These are phyloP conservation scores for Backusella psychrophila DNA, from an alignment of 192 early-diverging fungal species.

Conservation along the genomic window DNA sequence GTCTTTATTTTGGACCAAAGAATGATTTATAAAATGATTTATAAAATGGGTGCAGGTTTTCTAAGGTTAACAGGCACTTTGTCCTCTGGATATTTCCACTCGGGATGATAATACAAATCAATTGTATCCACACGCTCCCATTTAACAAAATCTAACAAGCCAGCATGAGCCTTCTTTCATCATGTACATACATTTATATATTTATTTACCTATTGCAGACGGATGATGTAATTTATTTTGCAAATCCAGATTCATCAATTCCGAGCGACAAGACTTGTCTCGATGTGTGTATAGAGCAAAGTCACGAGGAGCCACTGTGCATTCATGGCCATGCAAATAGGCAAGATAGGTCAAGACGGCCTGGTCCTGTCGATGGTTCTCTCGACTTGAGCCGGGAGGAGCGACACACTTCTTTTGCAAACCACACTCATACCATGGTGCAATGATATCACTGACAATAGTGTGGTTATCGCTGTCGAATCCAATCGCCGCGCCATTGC, in stretches of 20 bases:
- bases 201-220: conserved; percentile 27
- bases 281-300: conserved; percentile 48
- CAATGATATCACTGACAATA: conserved; percentile 39
- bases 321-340: conserved; percentile 32
- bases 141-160: conserved; percentile 6
- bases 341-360: conserved; percentile 49
- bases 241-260: conserved; percentile 26
- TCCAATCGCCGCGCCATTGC: conserved; percentile 50
- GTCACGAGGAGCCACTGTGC: conserved; percentile 35
- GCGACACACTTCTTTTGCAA: conserved; percentile 46
- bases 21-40: no score
- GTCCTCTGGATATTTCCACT: conserved; percentile 27
- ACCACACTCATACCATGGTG: conserved; percentile 47
- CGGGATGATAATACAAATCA: conserved; percentile 27
- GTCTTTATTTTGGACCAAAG: background rate
- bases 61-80: conserved; percentile 7
- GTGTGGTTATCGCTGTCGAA: conserved; percentile 41
- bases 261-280: conserved; percentile 41
- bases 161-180: background rate
- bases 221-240: conserved; percentile 22
- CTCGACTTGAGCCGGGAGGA: conserved; percentile 44
- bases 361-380: conserved; percentile 58
- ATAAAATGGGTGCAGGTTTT: background rate
- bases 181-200: background rate
- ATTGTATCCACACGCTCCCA: conserved; percentile 27